Percentiles rank a stretch among this genome's conserved stretches.
Conservation (phyloP, 345 rosid species). For the Aethionema arabicum region DNA sequence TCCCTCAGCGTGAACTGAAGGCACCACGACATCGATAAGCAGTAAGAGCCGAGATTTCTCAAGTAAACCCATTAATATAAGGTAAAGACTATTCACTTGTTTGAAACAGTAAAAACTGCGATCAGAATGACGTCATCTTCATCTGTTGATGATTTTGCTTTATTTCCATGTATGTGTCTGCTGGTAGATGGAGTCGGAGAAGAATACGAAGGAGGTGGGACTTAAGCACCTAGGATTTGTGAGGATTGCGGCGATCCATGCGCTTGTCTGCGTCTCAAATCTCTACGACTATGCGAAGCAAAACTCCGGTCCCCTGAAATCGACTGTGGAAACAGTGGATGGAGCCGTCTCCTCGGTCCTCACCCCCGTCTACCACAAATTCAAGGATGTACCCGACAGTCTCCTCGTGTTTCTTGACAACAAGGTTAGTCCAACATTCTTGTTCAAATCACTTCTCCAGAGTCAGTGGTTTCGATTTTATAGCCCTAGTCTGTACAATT, state of each 20-base stretch:
- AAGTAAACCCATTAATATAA: slow-evolving; percentile 10
- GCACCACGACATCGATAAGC: slow-evolving; percentile 4
- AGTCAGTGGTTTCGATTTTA: no score
- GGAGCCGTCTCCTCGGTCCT: slow-evolving; percentile 60
- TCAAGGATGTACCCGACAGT: slow-evolving; percentile 63
- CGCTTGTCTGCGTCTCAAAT: slow-evolving; percentile 47
- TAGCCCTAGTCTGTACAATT: no score
- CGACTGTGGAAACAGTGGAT: slow-evolving; percentile 69
- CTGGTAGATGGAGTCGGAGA: slow-evolving; percentile 48
- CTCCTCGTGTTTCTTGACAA: slow-evolving; percentile 66
- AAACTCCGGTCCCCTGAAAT: slow-evolving; percentile 74
- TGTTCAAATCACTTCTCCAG: no score
- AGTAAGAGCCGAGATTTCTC: slow-evolving; percentile 28
- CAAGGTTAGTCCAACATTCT: slow-evolving; percentile 47
- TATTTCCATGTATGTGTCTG: not conserved
- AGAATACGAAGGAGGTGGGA: slow-evolving; percentile 39
- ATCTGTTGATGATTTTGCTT: not conserved
- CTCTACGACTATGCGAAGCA: slow-evolving; percentile 72
- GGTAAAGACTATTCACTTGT: not conserved
- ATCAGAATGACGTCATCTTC: not conserved
- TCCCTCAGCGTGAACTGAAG: slow-evolving; percentile 25
- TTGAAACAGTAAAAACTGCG: no score
- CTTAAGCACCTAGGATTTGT: slow-evolving; percentile 74
- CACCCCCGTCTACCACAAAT: slow-evolving; percentile 60
- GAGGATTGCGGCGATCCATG: slow-evolving; percentile 57